phyloP scores from a whole-genome alignment of 75 land plant species.

The Cryptomeria japonica region DNA sequence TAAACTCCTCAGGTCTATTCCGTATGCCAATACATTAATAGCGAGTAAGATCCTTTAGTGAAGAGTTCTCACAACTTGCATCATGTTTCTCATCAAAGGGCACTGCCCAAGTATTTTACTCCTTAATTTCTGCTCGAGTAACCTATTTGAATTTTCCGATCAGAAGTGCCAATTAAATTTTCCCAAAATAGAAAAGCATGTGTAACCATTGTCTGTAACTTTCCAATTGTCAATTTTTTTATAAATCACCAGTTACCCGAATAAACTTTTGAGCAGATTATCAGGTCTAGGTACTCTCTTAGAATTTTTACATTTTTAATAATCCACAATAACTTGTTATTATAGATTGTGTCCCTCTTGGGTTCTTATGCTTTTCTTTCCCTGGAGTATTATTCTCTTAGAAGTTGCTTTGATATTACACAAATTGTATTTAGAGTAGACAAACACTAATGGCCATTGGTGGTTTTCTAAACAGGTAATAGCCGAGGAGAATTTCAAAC shows the following conservation, averaged over 20 bases:
- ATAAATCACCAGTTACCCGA: background rate
- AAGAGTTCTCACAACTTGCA: background rate
- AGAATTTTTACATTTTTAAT: background rate
- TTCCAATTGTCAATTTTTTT: background rate
- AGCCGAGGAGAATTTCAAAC: slow-evolving; percentile 86
- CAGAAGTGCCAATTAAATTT: background rate
- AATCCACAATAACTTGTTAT: background rate
- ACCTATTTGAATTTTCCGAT: background rate
- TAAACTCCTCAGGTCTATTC: background rate
- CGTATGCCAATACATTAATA: background rate
- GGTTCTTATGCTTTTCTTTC: background rate
- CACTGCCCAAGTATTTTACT: background rate
- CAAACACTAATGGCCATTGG: background rate
- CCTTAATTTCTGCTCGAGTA: background rate
- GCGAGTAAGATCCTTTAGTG: background rate
- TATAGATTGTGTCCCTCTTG: background rate
- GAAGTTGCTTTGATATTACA: background rate
- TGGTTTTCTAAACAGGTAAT: slow-evolving; percentile 38
- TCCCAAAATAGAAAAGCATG: background rate
- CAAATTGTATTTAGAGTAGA: background rate
- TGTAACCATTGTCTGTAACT: background rate
- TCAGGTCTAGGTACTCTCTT: background rate
- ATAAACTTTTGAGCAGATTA: background rate
- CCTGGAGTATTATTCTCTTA: background rate
- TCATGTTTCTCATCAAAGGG: background rate